phyloP scores from a whole-genome alignment of 208 protist genomes.

The Wallacemonas sp. region DNA sequence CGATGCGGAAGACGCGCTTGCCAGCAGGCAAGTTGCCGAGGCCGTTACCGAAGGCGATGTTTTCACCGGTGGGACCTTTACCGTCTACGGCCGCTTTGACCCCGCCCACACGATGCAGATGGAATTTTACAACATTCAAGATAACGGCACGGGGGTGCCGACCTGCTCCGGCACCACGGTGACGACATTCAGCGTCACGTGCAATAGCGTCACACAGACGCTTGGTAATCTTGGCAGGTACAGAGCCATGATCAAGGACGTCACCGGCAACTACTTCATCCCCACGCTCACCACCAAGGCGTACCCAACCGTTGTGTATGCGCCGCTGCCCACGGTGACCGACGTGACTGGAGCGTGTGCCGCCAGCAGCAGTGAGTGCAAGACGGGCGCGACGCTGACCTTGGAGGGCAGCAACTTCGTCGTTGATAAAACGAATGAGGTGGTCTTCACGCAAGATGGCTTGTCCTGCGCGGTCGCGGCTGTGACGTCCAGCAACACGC shows the following conservation, averaged over 20 bases:
- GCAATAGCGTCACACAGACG: constrained; percentile 16
- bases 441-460: neutral
- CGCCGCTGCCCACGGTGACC: constrained; percentile 33
- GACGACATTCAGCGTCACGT: constrained; percentile 23
- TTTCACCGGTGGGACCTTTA: constrained; percentile 27
- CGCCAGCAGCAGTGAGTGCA: constrained; percentile 26
- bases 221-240: constrained; percentile 35
- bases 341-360: constrained; percentile 28
- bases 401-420: constrained; percentile 34
- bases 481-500: neutral
- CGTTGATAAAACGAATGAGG: constrained; percentile 5
- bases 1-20: neutral
- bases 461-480: constrained; percentile 1
- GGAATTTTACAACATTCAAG: constrained; percentile 35
- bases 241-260: constrained; percentile 27
- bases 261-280: constrained; percentile 18
- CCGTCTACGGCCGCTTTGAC: constrained; percentile 30
- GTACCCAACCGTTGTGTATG: constrained; percentile 23
- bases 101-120: constrained; percentile 9
- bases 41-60: constrained; percentile 6
- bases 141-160: constrained; percentile 1
- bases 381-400: constrained; percentile 24
- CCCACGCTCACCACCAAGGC: constrained; percentile 18
- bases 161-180: constrained; percentile 2
- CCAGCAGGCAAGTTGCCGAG: constrained; percentile 20